Base-by-base conservation (phyloP, 2,329 filamentous ascomycete species). In the Fusarium papillatum region DNA sequence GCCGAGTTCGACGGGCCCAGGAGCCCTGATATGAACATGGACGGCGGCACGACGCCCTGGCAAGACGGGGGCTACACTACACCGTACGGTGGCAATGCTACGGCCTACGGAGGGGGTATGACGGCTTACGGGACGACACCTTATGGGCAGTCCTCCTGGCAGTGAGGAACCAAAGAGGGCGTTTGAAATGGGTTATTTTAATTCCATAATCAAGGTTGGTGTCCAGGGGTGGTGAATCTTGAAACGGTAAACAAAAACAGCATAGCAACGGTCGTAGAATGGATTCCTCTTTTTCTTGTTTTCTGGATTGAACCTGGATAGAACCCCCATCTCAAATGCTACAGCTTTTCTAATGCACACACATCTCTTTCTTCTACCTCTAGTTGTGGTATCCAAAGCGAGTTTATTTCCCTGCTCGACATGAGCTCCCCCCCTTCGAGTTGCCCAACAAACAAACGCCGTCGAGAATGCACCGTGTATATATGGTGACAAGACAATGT, bases 51-150 rank as follows among this genome's bases (percentile, higher is more conserved):
- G 31, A 87, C 87, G 24, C 88, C 87, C 31, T 92, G 91, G 86
- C 88, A 90, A 74, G 89, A 90, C 53, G 90, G 92, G 70, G 94
- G 93, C 41, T 94, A 91, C 81, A 93, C 91, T 13, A 95, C 93
- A 11, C 92, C 93, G 1, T 80, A 88, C 60, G 89, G 89, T 17
- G 90, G 92, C 69, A 93, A 92, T 50, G 93, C 90, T 81, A 92
- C 91, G 17, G 93, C 93, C 7, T 92, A 93, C 2, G 94, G 93
- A 78, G 92, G 86, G 26, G 90, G 90, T 69, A 94, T 79, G 81
- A 93, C 91, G 19, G 94, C 93, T 5, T 93, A 93, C 5, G 94
- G 93, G 70, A 94, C 83, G 57, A 84, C 83, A 34, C 85, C 87
- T 46, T 88, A 89, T 19, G 88, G 88, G n/a, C 84, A 87, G 69